These are phyloP conservation scores for Benincasa hispida DNA, from an alignment of 306 rosid species.

Conservation along the genomic window DNA sequence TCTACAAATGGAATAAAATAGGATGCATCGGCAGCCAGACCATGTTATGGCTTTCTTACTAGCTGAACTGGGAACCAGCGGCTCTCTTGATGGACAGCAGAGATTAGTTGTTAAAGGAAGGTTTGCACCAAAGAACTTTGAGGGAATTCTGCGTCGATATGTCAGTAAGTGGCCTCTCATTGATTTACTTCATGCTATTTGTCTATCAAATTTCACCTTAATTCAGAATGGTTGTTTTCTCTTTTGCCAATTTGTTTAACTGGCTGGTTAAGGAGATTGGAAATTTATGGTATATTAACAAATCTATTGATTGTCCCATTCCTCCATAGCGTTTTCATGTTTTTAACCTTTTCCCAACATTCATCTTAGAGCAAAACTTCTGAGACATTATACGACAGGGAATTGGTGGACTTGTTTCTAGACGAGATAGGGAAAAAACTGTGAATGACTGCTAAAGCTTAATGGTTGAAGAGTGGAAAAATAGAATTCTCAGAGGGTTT, in stretches of 20 bases:
- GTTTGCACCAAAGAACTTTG: conserved; percentile 92
- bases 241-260: not conserved
- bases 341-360: not conserved
- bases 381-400: not conserved
- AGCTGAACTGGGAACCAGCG: conserved; percentile 93
- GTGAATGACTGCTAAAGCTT: not conserved
- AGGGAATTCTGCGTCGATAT: conserved; percentile 88
- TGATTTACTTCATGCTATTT: not conserved
- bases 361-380: not conserved
- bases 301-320: not conserved
- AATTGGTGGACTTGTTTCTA: not conserved
- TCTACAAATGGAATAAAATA: conserved; percentile 7
- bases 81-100: conserved; percentile 94
- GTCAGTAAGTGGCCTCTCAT: conserved; percentile 50
- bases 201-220: not conserved
- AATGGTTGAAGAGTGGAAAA: not conserved
- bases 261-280: not conserved
- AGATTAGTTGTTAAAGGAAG: conserved; percentile 94
- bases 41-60: conserved; percentile 93
- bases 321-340: not conserved
- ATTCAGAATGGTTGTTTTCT: not conserved
- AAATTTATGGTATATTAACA: not conserved
- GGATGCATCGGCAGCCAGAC: conserved; percentile 97
- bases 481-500: not conserved
- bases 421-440: too few relatives aligned